Evolutionary conservation across 148 eudicot species (phyloP).

Genomic region (Diospyros kaki): DNA sequence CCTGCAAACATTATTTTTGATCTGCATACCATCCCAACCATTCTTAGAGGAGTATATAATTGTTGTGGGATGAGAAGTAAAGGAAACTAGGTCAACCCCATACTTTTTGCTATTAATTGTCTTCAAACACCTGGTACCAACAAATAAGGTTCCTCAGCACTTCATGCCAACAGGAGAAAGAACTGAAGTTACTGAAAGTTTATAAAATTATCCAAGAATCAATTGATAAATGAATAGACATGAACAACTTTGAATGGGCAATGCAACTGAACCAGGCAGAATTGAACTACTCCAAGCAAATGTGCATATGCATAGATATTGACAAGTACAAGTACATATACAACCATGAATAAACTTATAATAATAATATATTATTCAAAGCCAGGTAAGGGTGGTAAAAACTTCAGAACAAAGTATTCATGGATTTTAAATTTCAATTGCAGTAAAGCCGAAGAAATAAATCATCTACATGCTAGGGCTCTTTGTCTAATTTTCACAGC

Average conservation of each 20-base stretch:
- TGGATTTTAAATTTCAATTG: too few relatives aligned
- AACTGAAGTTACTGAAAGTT: background rate
- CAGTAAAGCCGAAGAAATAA: too few relatives aligned
- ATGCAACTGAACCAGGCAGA: background rate
- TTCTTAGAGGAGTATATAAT: slow-evolving; percentile 98
- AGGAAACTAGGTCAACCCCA: slow-evolving; percentile 91
- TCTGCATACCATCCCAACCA: slow-evolving; percentile 96
- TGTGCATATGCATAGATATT: too few relatives aligned
- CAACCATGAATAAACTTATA: too few relatives aligned
- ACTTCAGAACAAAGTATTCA: too few relatives aligned
- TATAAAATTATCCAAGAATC: background rate
- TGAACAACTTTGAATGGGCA: background rate
- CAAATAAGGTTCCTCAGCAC: slow-evolving; percentile 12
- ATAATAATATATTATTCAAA: too few relatives aligned
- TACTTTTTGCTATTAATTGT: slow-evolving; percentile 97
- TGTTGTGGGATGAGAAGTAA: slow-evolving; percentile 93
- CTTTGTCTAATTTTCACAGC: too few relatives aligned
- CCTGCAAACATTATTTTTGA: background rate
- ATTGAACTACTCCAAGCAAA: background rate
- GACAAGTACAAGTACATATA: too few relatives aligned
- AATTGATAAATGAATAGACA: background rate
- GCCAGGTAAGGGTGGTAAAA: too few relatives aligned
- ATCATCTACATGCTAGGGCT: too few relatives aligned
- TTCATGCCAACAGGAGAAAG: background rate
- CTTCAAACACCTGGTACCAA: slow-evolving; percentile 77